These are phyloP conservation scores for Aspergillus ibericus DNA, from an alignment of 2,329 filamentous ascomycete species.

Conservation along the genomic window DNA sequence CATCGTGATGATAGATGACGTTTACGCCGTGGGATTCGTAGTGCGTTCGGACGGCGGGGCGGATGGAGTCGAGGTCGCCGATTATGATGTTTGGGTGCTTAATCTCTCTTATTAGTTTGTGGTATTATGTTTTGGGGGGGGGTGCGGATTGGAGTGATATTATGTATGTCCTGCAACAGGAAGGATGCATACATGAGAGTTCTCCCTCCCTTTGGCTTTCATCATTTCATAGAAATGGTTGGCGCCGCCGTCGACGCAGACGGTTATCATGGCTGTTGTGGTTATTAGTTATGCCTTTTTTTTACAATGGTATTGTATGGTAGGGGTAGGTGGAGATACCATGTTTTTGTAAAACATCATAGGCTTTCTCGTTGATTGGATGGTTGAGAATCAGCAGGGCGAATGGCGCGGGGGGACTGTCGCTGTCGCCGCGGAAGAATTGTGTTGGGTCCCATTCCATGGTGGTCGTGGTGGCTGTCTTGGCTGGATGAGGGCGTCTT, in stretches of 20 bases:
- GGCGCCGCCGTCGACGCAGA: slow-evolving; percentile 91
- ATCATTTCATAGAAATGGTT: slow-evolving; percentile 67
- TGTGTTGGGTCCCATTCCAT: slow-evolving; percentile 45
- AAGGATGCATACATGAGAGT: slow-evolving; percentile 31
- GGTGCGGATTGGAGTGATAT: not conserved
- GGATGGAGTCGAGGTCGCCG: slow-evolving; percentile 87
- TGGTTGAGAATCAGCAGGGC: slow-evolving; percentile 63
- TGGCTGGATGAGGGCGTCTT: not conserved
- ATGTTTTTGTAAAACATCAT: slow-evolving; percentile 37
- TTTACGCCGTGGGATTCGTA: slow-evolving; percentile 60
- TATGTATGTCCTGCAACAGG: slow-evolving; percentile 7
- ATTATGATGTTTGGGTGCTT: slow-evolving; percentile 70
- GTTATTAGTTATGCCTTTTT: not conserved
- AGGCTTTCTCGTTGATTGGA: slow-evolving; percentile 52
- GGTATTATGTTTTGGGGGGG: not conserved
- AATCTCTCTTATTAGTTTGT: slow-evolving; percentile 24
- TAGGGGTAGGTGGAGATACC: slow-evolving; percentile 23
- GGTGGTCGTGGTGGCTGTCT: not conserved
- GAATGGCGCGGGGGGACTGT: slow-evolving; percentile 33
- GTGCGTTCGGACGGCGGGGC: slow-evolving; percentile 60
- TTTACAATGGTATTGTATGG: too few species aligned
- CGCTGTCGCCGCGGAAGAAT: slow-evolving; percentile 36
- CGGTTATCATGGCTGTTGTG: slow-evolving; percentile 59
- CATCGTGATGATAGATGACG: slow-evolving; percentile 72
- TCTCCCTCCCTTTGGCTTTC: slow-evolving; percentile 29